Base-by-base conservation (phyloP, 768 basidiomycete species). In the Lentinula boryana region DNA sequence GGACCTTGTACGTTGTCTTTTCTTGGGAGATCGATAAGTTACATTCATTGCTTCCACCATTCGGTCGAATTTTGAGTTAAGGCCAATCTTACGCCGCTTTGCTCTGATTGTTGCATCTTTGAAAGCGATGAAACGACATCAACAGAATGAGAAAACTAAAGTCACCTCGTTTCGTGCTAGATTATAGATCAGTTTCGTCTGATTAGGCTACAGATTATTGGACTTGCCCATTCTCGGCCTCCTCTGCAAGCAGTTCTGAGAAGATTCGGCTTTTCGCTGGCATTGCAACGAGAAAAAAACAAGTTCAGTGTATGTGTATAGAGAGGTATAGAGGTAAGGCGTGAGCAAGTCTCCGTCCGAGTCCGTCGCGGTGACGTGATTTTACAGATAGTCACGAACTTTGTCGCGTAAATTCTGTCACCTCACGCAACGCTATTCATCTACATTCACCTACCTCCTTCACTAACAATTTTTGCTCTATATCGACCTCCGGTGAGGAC, bases 11-110 rank as follows among this genome's bases (percentile, higher is more conserved):
- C 74, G 74, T 56, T 63, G 65, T n/a, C 67, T 54, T 38, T 56
- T 66, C 49, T 57, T 64, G 48, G 72, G 66, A 54, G 61, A 67
- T 58, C 71, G 65, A 63, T 72, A 68, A 43, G 74, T 68, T n/a
- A 72, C 63, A 58, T 81, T 78, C 74, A 88, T 83, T 2, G 80
- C 76, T 55, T 83, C 77, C 33, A 89, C 72, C 88, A 91, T 90
- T 48, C 76, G 76, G 68, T 90, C 88, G 64, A 84, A 88, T 41
- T 81, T 80, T 36, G 78, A 68, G 64, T 89, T 90, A 53, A 85
- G 71, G 7, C 79, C 79, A 40, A 65, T 73, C 65, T 74, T 82
- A 27, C 76, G 77, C 18, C 84, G 80, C 64, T 85, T 89, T n/a
- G 67, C 57, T 33, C 67, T 64, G 46, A 16, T 18, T 4, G 0